Base-by-base conservation (phyloP, 2,329 filamentous ascomycete species). In the Magnaporthiopsis poae region DNA sequence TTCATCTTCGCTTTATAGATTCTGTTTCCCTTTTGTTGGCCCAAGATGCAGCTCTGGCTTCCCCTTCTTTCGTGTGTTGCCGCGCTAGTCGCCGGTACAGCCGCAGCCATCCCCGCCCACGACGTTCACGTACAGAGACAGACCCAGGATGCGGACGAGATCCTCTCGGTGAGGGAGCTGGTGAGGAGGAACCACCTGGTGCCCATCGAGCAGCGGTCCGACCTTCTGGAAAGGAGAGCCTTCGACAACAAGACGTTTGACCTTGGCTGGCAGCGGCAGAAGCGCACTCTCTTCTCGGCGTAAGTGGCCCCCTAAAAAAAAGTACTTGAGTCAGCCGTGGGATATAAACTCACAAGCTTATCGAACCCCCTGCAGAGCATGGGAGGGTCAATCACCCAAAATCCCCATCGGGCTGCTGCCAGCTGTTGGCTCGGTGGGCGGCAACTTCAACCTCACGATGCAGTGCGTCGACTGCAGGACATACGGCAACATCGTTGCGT, bases 381-480 rank as follows among this genome's bases (percentile, higher is more conserved):
- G 65, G 65, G 25, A 36, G 56, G 39, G 31, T 5, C 21, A 29
- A 13, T 59, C 63, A 27, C 63, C 63, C 52, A 39, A 31, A 29
- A 62, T 67, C n/a, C 64, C 61, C 9, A 33, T 67, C 61, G 64
- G 60, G 35, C 66, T 63, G n/a, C n/a, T 66, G 12, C 61, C 66
- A 7, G 29, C 35, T 31, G 18, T 15, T 56, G 29, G 29, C 46
- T 56, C 39, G 11, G 52, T 33, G 21, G 35, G 66, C n/a, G 67
- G 59, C 60, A 46, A 33, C 3, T 65, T 69, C 60, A 60, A 59
- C n/a, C 62, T 69, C 21, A 59, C 65, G 25, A 65, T 69, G 61
- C 63, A 69, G 27, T 69, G 68, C 62, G 63, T 56, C 25, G 68
- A 69, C 64, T 69, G 68, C 65, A 61, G 66, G 46, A 68, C 68